Evolutionary conservation across 2,329 filamentous ascomycete species (phyloP).

Genomic region (Pseudogymnoascus verrucosus): DNA sequence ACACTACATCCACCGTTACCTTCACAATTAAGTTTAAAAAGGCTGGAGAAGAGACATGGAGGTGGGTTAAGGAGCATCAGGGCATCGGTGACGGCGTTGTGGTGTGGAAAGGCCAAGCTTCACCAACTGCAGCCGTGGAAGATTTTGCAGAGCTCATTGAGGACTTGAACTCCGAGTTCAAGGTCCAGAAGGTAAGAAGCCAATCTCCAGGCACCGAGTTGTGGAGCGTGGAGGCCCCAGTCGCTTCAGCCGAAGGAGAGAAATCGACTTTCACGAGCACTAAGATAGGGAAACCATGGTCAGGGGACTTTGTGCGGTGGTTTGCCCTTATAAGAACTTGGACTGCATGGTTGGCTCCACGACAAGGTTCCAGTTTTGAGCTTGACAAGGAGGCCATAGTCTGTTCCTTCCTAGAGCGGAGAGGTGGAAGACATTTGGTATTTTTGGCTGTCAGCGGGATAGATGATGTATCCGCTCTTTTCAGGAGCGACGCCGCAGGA

Average conservation of each 20-base stretch:
- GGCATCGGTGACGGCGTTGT: conserved; percentile 56
- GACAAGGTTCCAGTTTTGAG: conserved; percentile 63
- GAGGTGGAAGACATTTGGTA: conserved; percentile 65
- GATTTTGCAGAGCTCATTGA: conserved; percentile 42
- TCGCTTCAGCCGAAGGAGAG: conserved; percentile 47
- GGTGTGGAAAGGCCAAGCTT: conserved; percentile 38
- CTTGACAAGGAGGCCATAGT: conserved; percentile 73
- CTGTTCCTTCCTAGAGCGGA: conserved; percentile 63
- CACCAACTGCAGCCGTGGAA: conserved; percentile 17
- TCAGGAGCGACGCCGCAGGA: conserved; percentile 58
- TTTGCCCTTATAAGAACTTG: conserved; percentile 74
- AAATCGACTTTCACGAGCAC: conserved; percentile 45
- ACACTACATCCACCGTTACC: conserved; percentile 40
- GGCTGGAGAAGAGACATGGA: conserved; percentile 48
- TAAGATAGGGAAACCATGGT: conserved; percentile 28
- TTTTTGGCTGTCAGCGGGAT: conserved; percentile 71
- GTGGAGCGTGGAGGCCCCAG: conserved; percentile 56
- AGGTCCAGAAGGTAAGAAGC: conserved; percentile 46
- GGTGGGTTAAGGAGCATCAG: conserved; percentile 60
- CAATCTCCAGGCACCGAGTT: conserved; percentile 62
- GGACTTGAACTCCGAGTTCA: conserved; percentile 48
- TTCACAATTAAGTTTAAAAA: conserved; percentile 68
- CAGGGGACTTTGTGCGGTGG: conserved; percentile 42
- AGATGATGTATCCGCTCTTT: conserved; percentile 59
- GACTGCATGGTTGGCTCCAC: conserved; percentile 80